Percentiles rank a stretch among this genome's conserved stretches.
Evolutionary conservation across 108 stramenopile species (phyloP).

Genomic region (Pseudonitzschia multistriata): DNA sequence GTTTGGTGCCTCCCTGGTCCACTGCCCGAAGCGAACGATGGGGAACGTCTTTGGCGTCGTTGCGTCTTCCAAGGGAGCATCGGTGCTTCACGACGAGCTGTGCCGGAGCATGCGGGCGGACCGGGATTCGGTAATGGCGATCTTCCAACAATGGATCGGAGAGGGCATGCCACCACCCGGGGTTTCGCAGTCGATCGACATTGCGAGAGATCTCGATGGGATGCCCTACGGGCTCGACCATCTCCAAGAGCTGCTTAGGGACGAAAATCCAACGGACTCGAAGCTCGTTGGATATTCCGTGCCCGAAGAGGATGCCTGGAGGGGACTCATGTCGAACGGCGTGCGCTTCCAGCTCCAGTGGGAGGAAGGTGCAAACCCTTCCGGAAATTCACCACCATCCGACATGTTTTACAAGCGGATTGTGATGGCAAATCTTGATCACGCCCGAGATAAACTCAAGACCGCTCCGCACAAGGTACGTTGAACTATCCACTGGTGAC

Average conservation of each 20-base stretch:
- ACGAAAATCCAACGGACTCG: conserved; percentile 2
- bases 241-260: conserved; percentile 24
- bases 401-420: conserved; percentile 70
- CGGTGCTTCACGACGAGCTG: conserved; percentile 35
- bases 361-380: conserved; percentile 3
- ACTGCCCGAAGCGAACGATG: conserved; percentile 33
- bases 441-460: conserved; percentile 51
- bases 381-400: conserved; percentile 10
- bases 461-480: conserved; percentile 52
- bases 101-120: conserved; percentile 44
- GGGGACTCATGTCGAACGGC: conserved; percentile 65
- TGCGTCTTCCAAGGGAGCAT: conserved; percentile 39
- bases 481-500: neutral
- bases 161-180: neutral
- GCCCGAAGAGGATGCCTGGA: conserved; percentile 53
- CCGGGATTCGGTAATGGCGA: conserved; percentile 26
- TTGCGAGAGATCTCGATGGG: conserved; percentile 61
- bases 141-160: conserved; percentile 45
- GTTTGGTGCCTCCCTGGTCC: conserved; percentile 62
- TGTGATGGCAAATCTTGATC: conserved; percentile 52
- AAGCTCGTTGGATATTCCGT: conserved; percentile 44
- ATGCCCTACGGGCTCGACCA: conserved; percentile 34
- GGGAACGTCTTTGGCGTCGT: conserved; percentile 66
- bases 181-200: conserved; percentile 57
- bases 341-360: conserved; percentile 44